Conservation (phyloP, 2,329 filamentous ascomycete genomes). For the Fusarium falciforme region DNA sequence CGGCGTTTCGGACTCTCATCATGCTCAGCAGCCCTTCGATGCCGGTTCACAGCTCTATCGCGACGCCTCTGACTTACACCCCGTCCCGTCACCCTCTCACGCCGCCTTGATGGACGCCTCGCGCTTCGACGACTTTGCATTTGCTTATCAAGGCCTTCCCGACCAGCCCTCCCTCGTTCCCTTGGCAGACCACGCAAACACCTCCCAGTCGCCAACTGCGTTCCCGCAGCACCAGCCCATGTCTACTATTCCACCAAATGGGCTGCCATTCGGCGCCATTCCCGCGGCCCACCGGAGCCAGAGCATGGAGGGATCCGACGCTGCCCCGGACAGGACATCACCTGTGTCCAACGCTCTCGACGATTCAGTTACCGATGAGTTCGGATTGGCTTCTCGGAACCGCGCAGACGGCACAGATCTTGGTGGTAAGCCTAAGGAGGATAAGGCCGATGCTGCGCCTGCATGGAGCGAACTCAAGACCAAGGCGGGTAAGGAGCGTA, state of each 20-base stretch:
- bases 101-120: slow-evolving; percentile 56
- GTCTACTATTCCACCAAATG: slow-evolving; percentile 36
- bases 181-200: slow-evolving; percentile 49
- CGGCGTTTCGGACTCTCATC: slow-evolving; percentile 44
- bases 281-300: slow-evolving; percentile 39
- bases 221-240: slow-evolving; percentile 50
- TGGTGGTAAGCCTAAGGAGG: slow-evolving; percentile 65
- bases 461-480: slow-evolving; percentile 88
- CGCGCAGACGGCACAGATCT: slow-evolving; percentile 66
- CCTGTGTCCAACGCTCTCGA: slow-evolving; percentile 61
- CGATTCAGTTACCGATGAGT: slow-evolving; percentile 68
- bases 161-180: slow-evolving; percentile 56
- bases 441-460: slow-evolving; percentile 69
- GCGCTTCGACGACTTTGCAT: slow-evolving; percentile 66
- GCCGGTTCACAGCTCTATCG: slow-evolving; percentile 41
- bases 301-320: slow-evolving; percentile 57
- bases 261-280: slow-evolving; percentile 39
- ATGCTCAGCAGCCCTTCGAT: slow-evolving; percentile 46
- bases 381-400: slow-evolving; percentile 61
- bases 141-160: slow-evolving; percentile 58
- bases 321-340: slow-evolving; percentile 56
- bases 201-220: slow-evolving; percentile 45
- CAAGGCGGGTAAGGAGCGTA: slow-evolving; percentile 95
- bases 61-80: slow-evolving; percentile 37
- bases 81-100: slow-evolving; percentile 35